Conservation (phyloP, 805 yeast genomes). For the Alloascoidea hylecoeti region DNA sequence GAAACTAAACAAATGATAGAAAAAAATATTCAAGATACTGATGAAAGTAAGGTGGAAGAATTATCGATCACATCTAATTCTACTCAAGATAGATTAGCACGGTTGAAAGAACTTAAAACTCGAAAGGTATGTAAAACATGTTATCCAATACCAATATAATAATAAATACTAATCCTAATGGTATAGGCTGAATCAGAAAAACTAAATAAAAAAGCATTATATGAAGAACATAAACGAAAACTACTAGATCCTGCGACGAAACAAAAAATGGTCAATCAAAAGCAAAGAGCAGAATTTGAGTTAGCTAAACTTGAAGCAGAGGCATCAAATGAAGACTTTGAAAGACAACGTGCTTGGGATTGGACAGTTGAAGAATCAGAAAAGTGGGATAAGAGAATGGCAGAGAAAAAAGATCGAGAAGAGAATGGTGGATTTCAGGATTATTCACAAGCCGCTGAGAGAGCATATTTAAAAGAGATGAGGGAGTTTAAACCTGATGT, state of each 20-base stretch:
- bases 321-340: slow-evolving; percentile 24
- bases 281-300: slow-evolving; percentile 23
- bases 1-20: too few relatives aligned
- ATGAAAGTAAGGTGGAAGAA: too few relatives aligned
- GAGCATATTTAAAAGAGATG: slow-evolving; percentile 42
- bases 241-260: slow-evolving; percentile 12
- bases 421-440: slow-evolving; percentile 29
- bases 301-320: slow-evolving; percentile 20
- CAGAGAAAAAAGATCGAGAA: slow-evolving; percentile 14
- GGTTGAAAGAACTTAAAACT: slow-evolving; percentile 15
- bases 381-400: slow-evolving; percentile 36
- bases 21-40: too few relatives aligned
- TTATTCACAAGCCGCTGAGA: slow-evolving; percentile 40
- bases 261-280: slow-evolving; percentile 17
- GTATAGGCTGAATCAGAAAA: slow-evolving; percentile 13
- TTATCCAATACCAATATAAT: not conserved
- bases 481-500: slow-evolving; percentile 21
- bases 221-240: slow-evolving; percentile 18
- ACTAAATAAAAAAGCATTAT: slow-evolving; percentile 22
- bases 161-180: not conserved
- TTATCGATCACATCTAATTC: too few relatives aligned
- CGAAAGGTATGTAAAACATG: slow-evolving; percentile 9
- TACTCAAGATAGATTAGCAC: slow-evolving; percentile 13
- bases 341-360: slow-evolving; percentile 31
- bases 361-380: slow-evolving; percentile 54